Conservation (phyloP, 805 yeast genomes). For the Yamadazyma ubonensis region DNA sequence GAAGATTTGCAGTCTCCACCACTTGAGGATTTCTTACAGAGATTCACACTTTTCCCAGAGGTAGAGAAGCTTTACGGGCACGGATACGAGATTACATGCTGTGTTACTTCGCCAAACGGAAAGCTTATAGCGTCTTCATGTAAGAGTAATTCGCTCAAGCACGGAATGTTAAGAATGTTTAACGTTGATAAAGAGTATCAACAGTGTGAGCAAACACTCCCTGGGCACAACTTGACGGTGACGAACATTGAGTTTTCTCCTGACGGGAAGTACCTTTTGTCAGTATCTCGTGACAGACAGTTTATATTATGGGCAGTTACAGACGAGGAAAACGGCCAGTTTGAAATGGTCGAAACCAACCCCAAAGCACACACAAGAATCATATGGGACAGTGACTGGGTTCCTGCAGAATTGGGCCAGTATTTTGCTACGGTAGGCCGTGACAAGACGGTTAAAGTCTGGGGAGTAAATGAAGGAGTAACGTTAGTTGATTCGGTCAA, state of each 20-base stretch:
- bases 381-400: conserved; percentile 95
- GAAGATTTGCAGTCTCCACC: conserved; percentile 61
- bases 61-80: conserved; percentile 94
- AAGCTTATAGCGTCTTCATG: conserved; percentile 83
- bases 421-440: conserved; percentile 83
- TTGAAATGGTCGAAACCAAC: conserved; percentile 43
- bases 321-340: conserved; percentile 25
- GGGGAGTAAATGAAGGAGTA: conserved; percentile 48
- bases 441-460: conserved; percentile 74
- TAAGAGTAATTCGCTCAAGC: conserved; percentile 76
- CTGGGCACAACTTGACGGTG: conserved; percentile 80
- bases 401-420: conserved; percentile 41
- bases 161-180: conserved; percentile 82
- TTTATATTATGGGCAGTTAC: conserved; percentile 68
- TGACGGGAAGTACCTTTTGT: conserved; percentile 59
- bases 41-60: conserved; percentile 94
- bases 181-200: conserved; percentile 56
- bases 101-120: conserved; percentile 67
- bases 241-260: conserved; percentile 79
- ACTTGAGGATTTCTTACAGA: conserved; percentile 83
- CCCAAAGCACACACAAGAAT: conserved; percentile 87
- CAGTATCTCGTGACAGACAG: conserved; percentile 88
- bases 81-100: conserved; percentile 87
- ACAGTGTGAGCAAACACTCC: conserved; percentile 44
- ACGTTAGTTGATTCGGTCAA: conserved; percentile 42